These are phyloP conservation scores for Pleurotus sapidus DNA, from an alignment of 768 basidiomycete species.

Conservation along the genomic window DNA sequence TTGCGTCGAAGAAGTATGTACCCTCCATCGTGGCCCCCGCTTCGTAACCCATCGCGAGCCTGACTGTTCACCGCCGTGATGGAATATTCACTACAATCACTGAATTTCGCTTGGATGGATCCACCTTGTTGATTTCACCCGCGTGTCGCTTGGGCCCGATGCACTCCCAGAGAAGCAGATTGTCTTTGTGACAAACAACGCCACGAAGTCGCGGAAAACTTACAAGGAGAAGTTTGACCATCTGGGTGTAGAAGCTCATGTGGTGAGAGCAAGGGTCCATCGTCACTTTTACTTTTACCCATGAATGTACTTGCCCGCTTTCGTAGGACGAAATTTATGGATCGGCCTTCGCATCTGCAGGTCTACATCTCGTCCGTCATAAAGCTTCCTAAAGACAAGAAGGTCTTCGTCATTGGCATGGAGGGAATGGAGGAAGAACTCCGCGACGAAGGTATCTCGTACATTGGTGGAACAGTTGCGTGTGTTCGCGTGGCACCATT, in stretches of 20 bases:
- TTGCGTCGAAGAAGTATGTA: constrained; percentile 71
- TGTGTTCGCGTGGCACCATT: constrained; percentile 19
- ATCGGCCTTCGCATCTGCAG: constrained; percentile 78
- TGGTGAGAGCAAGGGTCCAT: constrained; percentile 50
- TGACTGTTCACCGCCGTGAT: too few species aligned
- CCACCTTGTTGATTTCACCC: neutral
- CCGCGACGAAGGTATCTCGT: constrained; percentile 76
- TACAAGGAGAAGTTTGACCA: constrained; percentile 93
- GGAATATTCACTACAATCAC: too few species aligned
- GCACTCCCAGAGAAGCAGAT: constrained; percentile 66
- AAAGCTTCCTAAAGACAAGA: constrained; percentile 86
- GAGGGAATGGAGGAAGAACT: constrained; percentile 91
- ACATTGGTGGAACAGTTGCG: constrained; percentile 79
- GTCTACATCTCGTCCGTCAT: constrained; percentile 83
- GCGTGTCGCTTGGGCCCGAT: constrained; percentile 1
- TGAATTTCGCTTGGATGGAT: too few species aligned
- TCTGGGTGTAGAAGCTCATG: constrained; percentile 79
- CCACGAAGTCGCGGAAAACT: constrained; percentile 83
- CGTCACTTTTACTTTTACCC: neutral
- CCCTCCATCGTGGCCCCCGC: constrained; percentile 8
- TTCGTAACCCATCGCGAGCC: neutral
- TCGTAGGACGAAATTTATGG: constrained; percentile 92
- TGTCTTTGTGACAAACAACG: constrained; percentile 97
- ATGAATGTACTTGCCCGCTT: neutral
- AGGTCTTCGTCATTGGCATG: constrained; percentile 95